A percentile compares a stretch with the other conserved stretches of the same genome.
These are phyloP conservation scores for Arabidopsis suecica DNA, from an alignment of 345 rosid species.

Conservation along the genomic window DNA sequence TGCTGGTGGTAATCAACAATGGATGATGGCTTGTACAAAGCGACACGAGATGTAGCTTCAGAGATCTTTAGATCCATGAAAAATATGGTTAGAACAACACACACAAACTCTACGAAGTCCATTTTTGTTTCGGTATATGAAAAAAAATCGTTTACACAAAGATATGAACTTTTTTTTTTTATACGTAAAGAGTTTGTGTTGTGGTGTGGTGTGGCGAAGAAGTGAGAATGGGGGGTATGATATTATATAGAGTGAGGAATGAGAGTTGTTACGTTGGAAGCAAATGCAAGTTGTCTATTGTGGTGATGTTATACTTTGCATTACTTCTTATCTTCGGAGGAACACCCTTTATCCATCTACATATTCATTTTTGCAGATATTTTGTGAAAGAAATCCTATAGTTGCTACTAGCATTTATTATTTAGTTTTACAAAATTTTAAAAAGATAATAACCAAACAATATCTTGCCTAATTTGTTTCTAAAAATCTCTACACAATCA, in stretches of 20 bases:
- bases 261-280: constrained; percentile 8
- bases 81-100: constrained; percentile 20
- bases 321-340: neutral
- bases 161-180: neutral
- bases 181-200: neutral
- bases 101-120: neutral
- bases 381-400: no score
- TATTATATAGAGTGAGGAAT: constrained; percentile 4
- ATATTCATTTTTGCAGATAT: no score
- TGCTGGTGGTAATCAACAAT: constrained; percentile 31
- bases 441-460: no score
- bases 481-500: no score
- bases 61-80: constrained; percentile 12
- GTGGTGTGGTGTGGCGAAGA: constrained; percentile 16
- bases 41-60: constrained; percentile 26
- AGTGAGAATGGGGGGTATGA: neutral
- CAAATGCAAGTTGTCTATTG: constrained; percentile 10
- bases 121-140: constrained; percentile 20
- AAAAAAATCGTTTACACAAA: neutral
- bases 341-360: neutral
- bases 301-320: constrained; percentile 3
- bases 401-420: no score
- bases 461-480: no score
- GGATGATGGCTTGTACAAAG: constrained; percentile 16
- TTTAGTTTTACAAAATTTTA: no score